A percentile compares a stretch with the other conserved stretches of the same genome.
Evolutionary conservation across 2,329 filamentous ascomycete genomes (phyloP).

Genomic region (Cladosporium halotolerans): DNA sequence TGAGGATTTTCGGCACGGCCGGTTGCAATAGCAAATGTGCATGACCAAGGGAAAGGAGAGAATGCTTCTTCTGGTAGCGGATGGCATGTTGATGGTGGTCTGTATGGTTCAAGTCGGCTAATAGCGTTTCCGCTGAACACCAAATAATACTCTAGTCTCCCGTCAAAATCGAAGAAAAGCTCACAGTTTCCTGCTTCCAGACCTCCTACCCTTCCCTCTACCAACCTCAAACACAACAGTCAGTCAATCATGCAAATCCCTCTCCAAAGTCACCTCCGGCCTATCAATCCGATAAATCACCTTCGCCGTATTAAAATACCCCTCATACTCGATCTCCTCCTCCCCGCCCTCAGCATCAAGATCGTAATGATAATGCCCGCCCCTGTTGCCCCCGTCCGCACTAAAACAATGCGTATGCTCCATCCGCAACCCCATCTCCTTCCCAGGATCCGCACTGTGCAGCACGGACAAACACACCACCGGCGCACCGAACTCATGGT

Average conservation of each 20-base stretch:
- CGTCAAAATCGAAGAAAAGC: no score
- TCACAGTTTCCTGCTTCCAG: no score
- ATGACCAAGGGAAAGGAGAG: no score
- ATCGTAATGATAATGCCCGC: constrained; percentile 29
- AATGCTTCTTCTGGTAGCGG: no score
- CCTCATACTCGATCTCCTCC: constrained; percentile 28
- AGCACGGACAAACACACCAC: constrained; percentile 27
- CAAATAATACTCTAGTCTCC: no score
- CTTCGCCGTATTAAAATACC: constrained; percentile 27
- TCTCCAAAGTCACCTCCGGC: constrained; percentile 22
- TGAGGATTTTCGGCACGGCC: no score
- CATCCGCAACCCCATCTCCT: constrained; percentile 25
- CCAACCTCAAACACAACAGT: no score
- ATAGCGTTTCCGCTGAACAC: no score
- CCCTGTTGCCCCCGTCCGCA: constrained; percentile 19
- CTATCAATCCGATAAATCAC: constrained; percentile 26
- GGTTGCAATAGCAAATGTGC: no score
- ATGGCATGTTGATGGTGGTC: no score
- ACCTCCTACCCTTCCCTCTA: no score
- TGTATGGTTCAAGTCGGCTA: no score
- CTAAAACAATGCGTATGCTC: constrained; percentile 30
- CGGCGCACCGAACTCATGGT: constrained; percentile 25
- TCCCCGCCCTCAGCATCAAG: constrained; percentile 14
- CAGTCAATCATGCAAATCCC: constrained; percentile 19
- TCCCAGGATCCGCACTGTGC: constrained; percentile 24